These are phyloP conservation scores for Fraxinus ornus DNA, from an alignment of 305 asterid genomes.

Conservation along the genomic window DNA sequence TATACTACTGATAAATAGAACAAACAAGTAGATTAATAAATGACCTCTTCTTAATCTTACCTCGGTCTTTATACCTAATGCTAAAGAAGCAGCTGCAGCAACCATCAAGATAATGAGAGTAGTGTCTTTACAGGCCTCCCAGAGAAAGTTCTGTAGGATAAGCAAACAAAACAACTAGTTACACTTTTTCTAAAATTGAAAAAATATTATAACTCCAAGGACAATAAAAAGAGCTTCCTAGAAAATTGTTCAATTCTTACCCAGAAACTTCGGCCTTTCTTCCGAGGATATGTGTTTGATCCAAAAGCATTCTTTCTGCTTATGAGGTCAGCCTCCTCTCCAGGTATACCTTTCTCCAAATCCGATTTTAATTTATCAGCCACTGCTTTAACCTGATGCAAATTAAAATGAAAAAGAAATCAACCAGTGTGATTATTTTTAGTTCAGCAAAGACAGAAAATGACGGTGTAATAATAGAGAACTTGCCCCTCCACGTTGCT, in stretches of 20 bases:
- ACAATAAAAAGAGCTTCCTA: neutral
- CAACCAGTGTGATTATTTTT: neutral
- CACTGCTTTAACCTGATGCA: constrained; percentile 37
- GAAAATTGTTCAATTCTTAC: constrained; percentile 30
- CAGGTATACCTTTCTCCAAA: constrained; percentile 66
- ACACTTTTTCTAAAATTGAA: neutral
- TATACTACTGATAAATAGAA: neutral
- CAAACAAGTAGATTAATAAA: neutral
- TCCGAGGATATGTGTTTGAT: constrained; percentile 90
- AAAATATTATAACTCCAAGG: neutral
- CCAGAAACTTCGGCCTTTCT: constrained; percentile 86
- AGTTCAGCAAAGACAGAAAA: constrained; percentile 7
- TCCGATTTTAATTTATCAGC: constrained; percentile 63
- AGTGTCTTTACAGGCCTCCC: constrained; percentile 95
- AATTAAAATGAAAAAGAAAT: neutral
- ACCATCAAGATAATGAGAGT: constrained; percentile 92
- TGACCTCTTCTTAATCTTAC: constrained; percentile 37
- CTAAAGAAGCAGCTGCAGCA: constrained; percentile 98
- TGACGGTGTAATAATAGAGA: constrained; percentile 22
- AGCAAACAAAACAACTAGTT: constrained; percentile 17
- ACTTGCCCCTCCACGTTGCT: constrained; percentile 87
- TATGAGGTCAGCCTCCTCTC: constrained; percentile 61
- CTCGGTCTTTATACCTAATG: constrained; percentile 97
- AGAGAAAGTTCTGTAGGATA: constrained; percentile 61
- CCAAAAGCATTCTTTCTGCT: constrained; percentile 75